These are phyloP conservation scores for Barbarea vulgaris DNA, from an alignment of 345 rosid genomes.

Conservation along the genomic window DNA sequence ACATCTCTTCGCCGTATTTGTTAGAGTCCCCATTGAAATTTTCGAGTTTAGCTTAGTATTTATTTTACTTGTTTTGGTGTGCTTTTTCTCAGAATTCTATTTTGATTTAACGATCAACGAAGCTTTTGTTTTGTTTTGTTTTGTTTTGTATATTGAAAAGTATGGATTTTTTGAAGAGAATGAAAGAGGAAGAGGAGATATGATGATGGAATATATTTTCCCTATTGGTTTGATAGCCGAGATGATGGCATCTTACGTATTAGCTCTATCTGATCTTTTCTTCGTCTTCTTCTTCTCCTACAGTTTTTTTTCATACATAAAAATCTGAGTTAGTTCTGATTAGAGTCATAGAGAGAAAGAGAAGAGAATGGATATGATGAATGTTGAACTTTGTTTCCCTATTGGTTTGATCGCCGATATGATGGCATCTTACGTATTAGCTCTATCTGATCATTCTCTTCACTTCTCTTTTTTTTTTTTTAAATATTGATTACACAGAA, in stretches of 20 bases:
- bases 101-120: background rate
- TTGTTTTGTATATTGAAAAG: background rate
- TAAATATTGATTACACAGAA: background rate
- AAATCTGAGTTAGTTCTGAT: background rate
- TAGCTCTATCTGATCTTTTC: slow-evolving; percentile 45
- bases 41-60: background rate
- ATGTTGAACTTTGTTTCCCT: slow-evolving; percentile 38
- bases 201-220: slow-evolving; percentile 38
- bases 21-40: background rate
- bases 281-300: background rate
- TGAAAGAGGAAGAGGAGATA: slow-evolving; percentile 4
- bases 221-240: slow-evolving; percentile 47
- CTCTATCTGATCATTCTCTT: slow-evolving; percentile 44
- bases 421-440: slow-evolving; percentile 43
- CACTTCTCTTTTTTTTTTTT: background rate
- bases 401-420: slow-evolving; percentile 44
- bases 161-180: background rate
- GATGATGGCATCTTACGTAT: slow-evolving; percentile 45
- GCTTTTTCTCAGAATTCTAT: background rate
- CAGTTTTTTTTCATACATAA: background rate
- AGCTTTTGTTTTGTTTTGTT: background rate
- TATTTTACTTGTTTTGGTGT: background rate
- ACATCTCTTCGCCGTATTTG: too few species aligned
- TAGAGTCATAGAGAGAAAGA: background rate
- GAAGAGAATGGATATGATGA: slow-evolving; percentile 40